These are phyloP conservation scores for Hypericum perforatum DNA, from an alignment of 345 rosid species.

Conservation along the genomic window DNA sequence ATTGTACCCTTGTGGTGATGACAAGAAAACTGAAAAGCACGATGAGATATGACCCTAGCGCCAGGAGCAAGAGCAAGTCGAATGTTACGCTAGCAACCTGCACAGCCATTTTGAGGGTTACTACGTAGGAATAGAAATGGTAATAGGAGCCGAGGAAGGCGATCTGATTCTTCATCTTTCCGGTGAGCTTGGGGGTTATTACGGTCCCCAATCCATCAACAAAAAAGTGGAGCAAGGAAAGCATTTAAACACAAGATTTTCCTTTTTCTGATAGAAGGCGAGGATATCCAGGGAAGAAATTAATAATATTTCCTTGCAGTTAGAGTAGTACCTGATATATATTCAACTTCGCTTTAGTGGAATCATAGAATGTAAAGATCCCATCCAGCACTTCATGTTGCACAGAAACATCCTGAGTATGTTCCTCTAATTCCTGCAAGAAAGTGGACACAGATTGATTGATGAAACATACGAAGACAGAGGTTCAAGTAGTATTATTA, in stretches of 20 bases:
- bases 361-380: slow-evolving; percentile 81
- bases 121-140: background rate
- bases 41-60: slow-evolving; percentile 81
- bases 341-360: slow-evolving; percentile 63
- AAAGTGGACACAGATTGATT: slow-evolving; percentile 6
- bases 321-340: slow-evolving; percentile 99
- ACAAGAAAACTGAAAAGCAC: slow-evolving; percentile 88
- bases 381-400: slow-evolving; percentile 83
- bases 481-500: no score
- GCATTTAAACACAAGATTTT: background rate
- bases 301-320: no score
- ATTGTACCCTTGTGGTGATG: slow-evolving; percentile 83
- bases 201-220: no score
- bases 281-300: slow-evolving; percentile 13
- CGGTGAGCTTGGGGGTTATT: no score
- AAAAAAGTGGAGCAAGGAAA: background rate
- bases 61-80: slow-evolving; percentile 85
- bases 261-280: background rate
- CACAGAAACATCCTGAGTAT: slow-evolving; percentile 59
- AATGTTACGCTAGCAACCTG: slow-evolving; percentile 99
- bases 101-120: background rate
- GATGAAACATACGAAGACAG: background rate
- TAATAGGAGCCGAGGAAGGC: background rate
- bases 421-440: slow-evolving; percentile 76
- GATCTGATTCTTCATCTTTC: no score